These are phyloP conservation scores for Metroxylon sagu DNA, from an alignment of 176 grass and related monocot genomes.

Conservation along the genomic window DNA sequence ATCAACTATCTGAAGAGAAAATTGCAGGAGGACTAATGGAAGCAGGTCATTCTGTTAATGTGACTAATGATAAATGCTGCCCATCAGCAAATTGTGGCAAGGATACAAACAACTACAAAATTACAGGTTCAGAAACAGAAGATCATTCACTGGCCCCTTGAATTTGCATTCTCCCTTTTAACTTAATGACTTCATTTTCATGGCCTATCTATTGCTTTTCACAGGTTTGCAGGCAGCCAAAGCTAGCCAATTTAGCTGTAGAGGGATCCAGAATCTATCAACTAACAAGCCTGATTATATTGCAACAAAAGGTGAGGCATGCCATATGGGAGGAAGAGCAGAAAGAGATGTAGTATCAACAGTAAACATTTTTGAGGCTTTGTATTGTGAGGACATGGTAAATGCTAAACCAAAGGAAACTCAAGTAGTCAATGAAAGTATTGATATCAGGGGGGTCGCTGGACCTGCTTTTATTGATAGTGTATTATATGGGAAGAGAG, in stretches of 20 bases:
- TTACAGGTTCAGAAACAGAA: constrained; percentile 22
- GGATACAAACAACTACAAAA: constrained; percentile 3
- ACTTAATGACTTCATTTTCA: no score
- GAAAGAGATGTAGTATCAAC: constrained; percentile 9
- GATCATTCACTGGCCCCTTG: background rate
- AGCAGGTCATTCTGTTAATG: constrained; percentile 16
- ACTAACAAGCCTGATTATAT: constrained; percentile 16
- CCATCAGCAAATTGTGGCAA: constrained; percentile 3
- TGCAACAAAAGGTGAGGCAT: constrained; percentile 8
- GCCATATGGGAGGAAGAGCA: constrained; percentile 11
- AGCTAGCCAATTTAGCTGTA: constrained; percentile 2
- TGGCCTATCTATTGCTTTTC: no score
- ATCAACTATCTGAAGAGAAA: constrained; percentile 28
- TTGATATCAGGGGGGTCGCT: constrained; percentile 1
- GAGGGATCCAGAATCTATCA: constrained; percentile 2
- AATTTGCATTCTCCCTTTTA: no score
- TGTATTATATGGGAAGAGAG: constrained; percentile 16
- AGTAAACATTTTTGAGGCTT: constrained; percentile 9
- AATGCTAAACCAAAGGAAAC: constrained; percentile 13
- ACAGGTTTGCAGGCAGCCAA: background rate
- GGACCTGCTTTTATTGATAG: constrained; percentile 19
- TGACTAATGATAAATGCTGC: constrained; percentile 26
- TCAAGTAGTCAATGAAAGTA: constrained; percentile 13
- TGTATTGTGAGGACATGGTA: constrained; percentile 11
- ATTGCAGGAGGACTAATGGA: constrained; percentile 11